A percentile compares a stretch with the other conserved stretches of the same genome.
Evolutionary conservation across 2,329 filamentous ascomycete genomes (phyloP).

Genomic region (Cordyceps tenuipes): DNA sequence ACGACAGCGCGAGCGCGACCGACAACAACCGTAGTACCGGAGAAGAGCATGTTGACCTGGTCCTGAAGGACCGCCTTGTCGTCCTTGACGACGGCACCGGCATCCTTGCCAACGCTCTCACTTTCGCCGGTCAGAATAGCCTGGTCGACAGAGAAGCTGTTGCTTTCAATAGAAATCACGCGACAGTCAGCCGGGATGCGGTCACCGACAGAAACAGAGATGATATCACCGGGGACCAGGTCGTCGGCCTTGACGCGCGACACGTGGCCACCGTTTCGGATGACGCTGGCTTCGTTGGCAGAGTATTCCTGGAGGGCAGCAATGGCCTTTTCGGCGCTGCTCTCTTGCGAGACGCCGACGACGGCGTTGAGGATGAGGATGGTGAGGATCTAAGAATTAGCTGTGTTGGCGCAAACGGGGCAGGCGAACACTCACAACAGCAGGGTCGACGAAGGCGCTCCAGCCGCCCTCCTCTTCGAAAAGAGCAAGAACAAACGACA

Average conservation of each 20-base stretch:
- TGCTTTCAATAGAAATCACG: slow-evolving; percentile 83
- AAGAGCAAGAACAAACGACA: slow-evolving; percentile 87
- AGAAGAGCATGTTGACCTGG: slow-evolving; percentile 96
- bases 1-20: slow-evolving; percentile 89
- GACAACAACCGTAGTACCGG: slow-evolving; percentile 92
- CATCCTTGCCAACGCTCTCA: slow-evolving; percentile 89
- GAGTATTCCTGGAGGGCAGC: slow-evolving; percentile 98
- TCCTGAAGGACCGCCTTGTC: slow-evolving; percentile 89
- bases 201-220: slow-evolving; percentile 82
- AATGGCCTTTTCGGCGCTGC: slow-evolving; percentile 96
- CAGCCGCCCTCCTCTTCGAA: slow-evolving; percentile 91
- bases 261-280: slow-evolving; percentile 70
- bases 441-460: slow-evolving; percentile 95
- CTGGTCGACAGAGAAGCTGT: slow-evolving; percentile 94
- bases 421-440: slow-evolving; percentile 59
- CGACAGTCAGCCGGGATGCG: slow-evolving; percentile 93
- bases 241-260: slow-evolving; percentile 91
- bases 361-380: slow-evolving; percentile 95
- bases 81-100: slow-evolving; percentile 58
- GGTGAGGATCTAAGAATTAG: slow-evolving; percentile 66
- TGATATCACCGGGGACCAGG: slow-evolving; percentile 86
- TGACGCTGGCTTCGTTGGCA: slow-evolving; percentile 90
- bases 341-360: slow-evolving; percentile 97
- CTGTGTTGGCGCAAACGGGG: background rate
- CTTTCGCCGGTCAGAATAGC: slow-evolving; percentile 96